Conservation (phyloP, 2,329 filamentous ascomycete genomes). For the Fusarium armeniacum region DNA sequence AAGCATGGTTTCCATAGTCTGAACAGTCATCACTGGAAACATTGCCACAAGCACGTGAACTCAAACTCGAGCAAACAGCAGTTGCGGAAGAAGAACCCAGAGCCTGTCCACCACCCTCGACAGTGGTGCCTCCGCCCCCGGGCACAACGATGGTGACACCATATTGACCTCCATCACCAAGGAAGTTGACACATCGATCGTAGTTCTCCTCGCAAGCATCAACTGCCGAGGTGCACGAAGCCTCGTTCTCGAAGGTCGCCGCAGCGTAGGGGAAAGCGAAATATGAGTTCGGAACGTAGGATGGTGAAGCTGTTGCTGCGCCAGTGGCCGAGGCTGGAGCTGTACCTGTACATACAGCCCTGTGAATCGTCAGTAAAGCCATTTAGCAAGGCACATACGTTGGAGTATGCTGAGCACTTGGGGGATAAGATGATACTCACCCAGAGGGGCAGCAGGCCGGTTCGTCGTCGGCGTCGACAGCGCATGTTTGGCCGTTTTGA, state of each 20-base stretch:
- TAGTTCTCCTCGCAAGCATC: conserved; percentile 68
- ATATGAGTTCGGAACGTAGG: conserved; percentile 69
- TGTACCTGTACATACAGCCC: conserved; percentile 69
- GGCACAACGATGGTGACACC: conserved; percentile 70
- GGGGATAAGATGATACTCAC: conserved; percentile 55
- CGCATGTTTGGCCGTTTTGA: conserved; percentile 64
- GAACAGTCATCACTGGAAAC: conserved; percentile 60
- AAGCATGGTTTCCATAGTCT: conserved; percentile 41
- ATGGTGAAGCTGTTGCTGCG: conserved; percentile 57
- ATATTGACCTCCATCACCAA: conserved; percentile 60
- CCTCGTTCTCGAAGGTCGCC: conserved; percentile 65
- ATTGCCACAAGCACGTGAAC: conserved; percentile 64
- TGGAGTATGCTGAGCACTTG: not conserved
- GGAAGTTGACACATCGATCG: conserved; percentile 64
- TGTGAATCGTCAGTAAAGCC: conserved; percentile 48
- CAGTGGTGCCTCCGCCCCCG: conserved; percentile 66
- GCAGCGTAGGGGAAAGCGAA: conserved; percentile 72
- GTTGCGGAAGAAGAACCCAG: conserved; percentile 63
- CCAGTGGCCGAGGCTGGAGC: conserved; percentile 60
- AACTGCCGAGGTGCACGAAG: conserved; percentile 66
- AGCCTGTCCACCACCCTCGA: conserved; percentile 58
- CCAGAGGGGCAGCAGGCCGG: conserved; percentile 68
- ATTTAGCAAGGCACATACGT: not conserved
- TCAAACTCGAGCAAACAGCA: conserved; percentile 69
- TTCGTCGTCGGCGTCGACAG: conserved; percentile 62